Base-by-base conservation (phyloP, 192 early-diverging fungal species). In the Dissophora globulifera region DNA sequence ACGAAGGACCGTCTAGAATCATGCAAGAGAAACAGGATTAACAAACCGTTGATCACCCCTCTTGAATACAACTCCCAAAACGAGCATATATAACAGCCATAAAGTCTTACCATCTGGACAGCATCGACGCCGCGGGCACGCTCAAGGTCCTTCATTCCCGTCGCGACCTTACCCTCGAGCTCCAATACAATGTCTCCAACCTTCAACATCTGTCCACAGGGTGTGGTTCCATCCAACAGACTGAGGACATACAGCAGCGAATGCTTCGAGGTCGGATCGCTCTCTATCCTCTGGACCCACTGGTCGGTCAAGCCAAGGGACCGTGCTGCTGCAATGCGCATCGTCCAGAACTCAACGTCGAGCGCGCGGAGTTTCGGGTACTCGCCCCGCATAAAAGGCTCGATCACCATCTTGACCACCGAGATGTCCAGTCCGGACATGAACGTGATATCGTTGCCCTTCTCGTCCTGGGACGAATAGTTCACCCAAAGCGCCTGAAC, bases 161-260 rank as follows among this genome's bases (percentile, higher is more conserved):
- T 89, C 29, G 87, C 84, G 12, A 89, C 82, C 35, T 80, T 81
- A 17, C 89, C 90, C 72, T 89, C 84, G 15, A 93, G 82, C 50
- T 81, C 84, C 50, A 93, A 62, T n/a, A 93, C 82, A 41, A 92
- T 80, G 60, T 93, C 92, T 8, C 87, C 86, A 0, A 88, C 88
- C 38, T 82, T 78, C 26, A 93, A 71, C 51, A 87, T 80, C 46
- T 81, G 79, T 20, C 83, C 69, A 2, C 84, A 83, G 20, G 80
- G 78, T 40, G 84, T 86, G 32, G 83, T 67, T 22, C 82, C 58
- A 74, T 90, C 89, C 54, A 92, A 78, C 47, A 85, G 51, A 52
- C 83, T 81, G 22, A 92, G 58, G 11, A 82, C 82, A 75, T 90
- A 90, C 31, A 93, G 38, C 25, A 85, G 43, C 8, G 79, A 80